phyloP scores from a whole-genome alignment of 1,284 basidiomycete genomes.

The Rhizoctonia solani region DNA sequence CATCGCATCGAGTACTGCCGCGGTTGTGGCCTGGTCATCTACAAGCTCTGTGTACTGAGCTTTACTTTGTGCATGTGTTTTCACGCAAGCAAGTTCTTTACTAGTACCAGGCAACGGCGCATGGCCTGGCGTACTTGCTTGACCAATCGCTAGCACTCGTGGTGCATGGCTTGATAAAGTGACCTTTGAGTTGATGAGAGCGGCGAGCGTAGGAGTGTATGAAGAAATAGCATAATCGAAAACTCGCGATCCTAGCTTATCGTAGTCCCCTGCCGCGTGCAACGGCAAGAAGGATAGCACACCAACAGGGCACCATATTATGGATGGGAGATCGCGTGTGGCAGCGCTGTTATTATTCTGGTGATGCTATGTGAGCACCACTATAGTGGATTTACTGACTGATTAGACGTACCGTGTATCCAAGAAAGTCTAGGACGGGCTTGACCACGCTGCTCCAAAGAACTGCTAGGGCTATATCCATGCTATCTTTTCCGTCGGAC shows the following conservation, averaged over 20 bases:
- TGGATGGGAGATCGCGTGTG: too few species aligned
- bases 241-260: neutral
- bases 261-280: slow-evolving; percentile 13
- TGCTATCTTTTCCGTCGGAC: too few species aligned
- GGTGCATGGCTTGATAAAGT: neutral
- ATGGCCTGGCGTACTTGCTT: slow-evolving; percentile 3
- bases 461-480: too few species aligned
- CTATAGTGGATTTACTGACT: too few species aligned
- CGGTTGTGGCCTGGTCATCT: slow-evolving; percentile 1
- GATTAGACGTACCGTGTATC: too few species aligned
- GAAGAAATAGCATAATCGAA: slow-evolving; percentile 12
- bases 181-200: neutral
- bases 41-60: too few species aligned
- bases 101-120: neutral
- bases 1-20: too few species aligned
- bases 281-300: slow-evolving; percentile 14
- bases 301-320: slow-evolving; percentile 19
- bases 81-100: neutral
- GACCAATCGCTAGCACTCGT: slow-evolving; percentile 2
- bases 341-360: neutral
- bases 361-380: neutral
- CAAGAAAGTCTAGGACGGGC: too few species aligned
- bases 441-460: too few species aligned
- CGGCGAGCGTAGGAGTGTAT: too few species aligned
- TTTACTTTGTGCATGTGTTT: neutral